These are phyloP conservation scores for Golubevia sp. DNA, from an alignment of 1,284 basidiomycete genomes.

Conservation along the genomic window DNA sequence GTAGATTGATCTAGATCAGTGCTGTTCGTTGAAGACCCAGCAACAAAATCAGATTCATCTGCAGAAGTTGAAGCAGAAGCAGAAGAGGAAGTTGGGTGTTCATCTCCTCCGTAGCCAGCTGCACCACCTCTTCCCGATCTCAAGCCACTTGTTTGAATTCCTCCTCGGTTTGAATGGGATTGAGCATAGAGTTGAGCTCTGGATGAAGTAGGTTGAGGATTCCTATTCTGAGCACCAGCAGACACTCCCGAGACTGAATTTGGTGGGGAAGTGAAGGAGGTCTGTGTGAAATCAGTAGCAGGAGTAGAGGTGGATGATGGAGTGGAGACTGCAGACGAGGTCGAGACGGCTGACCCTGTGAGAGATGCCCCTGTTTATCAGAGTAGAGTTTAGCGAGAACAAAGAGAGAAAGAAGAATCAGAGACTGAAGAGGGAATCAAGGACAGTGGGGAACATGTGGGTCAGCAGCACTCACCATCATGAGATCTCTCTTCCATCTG, in stretches of 20 bases:
- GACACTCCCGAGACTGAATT: neutral
- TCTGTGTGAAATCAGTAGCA: conserved; percentile 31
- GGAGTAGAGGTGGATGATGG: conserved; percentile 41
- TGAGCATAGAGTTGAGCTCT: conserved; percentile 22
- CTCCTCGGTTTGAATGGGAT: neutral
- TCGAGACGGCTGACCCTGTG: conserved; percentile 4
- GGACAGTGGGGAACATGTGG: neutral
- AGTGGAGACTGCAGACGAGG: conserved; percentile 32
- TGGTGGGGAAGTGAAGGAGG: conserved; percentile 14
- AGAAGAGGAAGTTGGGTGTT: neutral
- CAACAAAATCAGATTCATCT: neutral
- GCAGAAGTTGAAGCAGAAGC: neutral
- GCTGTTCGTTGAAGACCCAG: neutral
- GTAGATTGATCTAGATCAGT: neutral
- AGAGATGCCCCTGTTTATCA: conserved; percentile 8
- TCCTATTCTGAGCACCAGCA: neutral
- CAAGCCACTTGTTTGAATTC: neutral
- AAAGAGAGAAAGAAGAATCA: neutral
- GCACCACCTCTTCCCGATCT: neutral
- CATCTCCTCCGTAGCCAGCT: neutral
- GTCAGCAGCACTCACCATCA: conserved; percentile 3
- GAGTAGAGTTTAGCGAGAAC: neutral
- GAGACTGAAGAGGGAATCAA: neutral
- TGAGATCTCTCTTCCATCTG: conserved; percentile 3
- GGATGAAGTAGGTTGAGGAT: conserved; percentile 5